Evolutionary conservation across 495 filamentous ascomycete genomes (phyloP).

Genomic region (Hypoxylon perforatum): DNA sequence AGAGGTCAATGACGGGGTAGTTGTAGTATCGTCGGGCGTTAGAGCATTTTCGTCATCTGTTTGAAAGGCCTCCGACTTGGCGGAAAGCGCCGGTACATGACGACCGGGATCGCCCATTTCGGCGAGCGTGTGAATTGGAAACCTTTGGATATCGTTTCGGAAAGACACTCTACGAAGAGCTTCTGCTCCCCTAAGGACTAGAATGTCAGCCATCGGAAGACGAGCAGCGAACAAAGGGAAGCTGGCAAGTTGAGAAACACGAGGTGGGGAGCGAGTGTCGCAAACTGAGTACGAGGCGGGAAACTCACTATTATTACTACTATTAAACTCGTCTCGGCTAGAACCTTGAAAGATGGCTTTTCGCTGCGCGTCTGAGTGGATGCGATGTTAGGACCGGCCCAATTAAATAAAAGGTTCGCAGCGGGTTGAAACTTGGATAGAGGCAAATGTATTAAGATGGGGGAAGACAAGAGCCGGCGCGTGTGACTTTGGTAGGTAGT

Average conservation of each 20-base stretch:
- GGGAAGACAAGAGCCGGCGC: conserved; percentile 15
- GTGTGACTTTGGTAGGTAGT: conserved; percentile 30
- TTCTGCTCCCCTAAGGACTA: conserved; percentile 53
- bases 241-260: not conserved
- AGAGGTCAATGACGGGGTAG: conserved; percentile 49
- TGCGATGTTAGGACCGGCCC: conserved; percentile 30
- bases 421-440: conserved; percentile 22
- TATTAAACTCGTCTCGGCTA: conserved; percentile 29
- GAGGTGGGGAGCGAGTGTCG: conserved; percentile 24
- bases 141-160: conserved; percentile 48
- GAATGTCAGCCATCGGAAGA: conserved; percentile 51
- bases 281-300: conserved; percentile 30
- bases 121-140: conserved; percentile 50
- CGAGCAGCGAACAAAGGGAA: not conserved
- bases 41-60: conserved; percentile 57
- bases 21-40: conserved; percentile 54
- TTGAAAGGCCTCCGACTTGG: conserved; percentile 54
- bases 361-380: conserved; percentile 27
- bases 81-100: conserved; percentile 40
- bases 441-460: conserved; percentile 9
- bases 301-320: conserved; percentile 25
- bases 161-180: conserved; percentile 53
- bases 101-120: conserved; percentile 60
- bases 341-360: conserved; percentile 30
- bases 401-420: conserved; percentile 32